Conservation (phyloP, 1,139 yeast genomes). For the Suhomyces ambrosiae region DNA sequence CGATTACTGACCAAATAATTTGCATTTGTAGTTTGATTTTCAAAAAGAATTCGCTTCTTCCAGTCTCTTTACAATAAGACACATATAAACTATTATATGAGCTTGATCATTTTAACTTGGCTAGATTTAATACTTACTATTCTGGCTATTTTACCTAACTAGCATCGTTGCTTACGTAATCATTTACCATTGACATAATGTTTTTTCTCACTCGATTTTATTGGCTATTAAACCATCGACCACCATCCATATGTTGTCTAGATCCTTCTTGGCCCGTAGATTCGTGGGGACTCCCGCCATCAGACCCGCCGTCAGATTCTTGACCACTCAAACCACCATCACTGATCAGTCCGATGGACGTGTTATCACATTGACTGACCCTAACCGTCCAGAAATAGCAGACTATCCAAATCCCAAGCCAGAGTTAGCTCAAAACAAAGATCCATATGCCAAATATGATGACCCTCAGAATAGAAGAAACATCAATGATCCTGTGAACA, state of each 20-base stretch:
- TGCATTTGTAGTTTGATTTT: too few relatives aligned
- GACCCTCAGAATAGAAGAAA: slow-evolving; percentile 84
- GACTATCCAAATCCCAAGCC: slow-evolving; percentile 46
- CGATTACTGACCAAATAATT: too few relatives aligned
- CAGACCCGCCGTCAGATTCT: slow-evolving; percentile 24
- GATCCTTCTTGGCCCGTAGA: slow-evolving; percentile 28
- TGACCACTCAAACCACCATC: slow-evolving; percentile 43
- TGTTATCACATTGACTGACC: slow-evolving; percentile 47
- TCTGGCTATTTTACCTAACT: too few relatives aligned
- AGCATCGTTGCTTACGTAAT: too few relatives aligned
- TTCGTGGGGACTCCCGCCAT: slow-evolving; percentile 16
- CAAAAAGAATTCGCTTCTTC: too few relatives aligned
- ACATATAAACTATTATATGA: too few relatives aligned
- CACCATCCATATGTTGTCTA: slow-evolving; percentile 27
- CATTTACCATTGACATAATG: too few relatives aligned
- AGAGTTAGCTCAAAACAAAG: slow-evolving; percentile 62
- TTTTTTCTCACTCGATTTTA: slow-evolving; percentile 20
- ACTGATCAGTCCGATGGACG: slow-evolving; percentile 46
- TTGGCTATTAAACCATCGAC: slow-evolving; percentile 22
- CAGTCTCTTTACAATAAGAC: too few relatives aligned
- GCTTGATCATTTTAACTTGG: too few relatives aligned
- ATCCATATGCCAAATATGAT: slow-evolving; percentile 74
- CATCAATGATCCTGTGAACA: slow-evolving; percentile 69
- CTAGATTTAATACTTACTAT: too few relatives aligned
- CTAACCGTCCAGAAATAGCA: slow-evolving; percentile 47